Base-by-base conservation (phyloP, 108 stramenopile species). In the Cylindrotheca closterium region DNA sequence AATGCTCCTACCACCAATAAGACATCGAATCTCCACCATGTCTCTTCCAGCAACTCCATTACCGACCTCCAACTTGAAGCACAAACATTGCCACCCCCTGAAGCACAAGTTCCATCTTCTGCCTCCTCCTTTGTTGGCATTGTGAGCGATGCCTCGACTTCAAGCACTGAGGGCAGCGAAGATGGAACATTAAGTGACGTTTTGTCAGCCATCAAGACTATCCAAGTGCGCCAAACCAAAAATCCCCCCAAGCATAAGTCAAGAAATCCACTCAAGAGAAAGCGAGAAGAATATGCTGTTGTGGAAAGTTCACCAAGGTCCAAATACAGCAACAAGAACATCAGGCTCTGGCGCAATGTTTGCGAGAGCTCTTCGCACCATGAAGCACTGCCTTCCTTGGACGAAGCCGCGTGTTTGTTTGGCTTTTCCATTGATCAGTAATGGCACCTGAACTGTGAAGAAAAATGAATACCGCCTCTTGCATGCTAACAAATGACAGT, bases 341-440 rank as follows among this genome's bases (percentile, higher is more conserved):
- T 46, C 0, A 55, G 50, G n/a, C 54, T 53, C 25, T 79, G 73
- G 73, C 34, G 63, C 51, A 28, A 52, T 19, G 79, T 73, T 8
- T 79, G 79, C 49, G 30, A 47, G 3, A 29, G 23, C 18, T 68
- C 65, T 54, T 31, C 45, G 2, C 27, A 72, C 29, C 73, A 79
- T 58, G 70, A 84, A 17, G 57, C 55, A 31, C 70, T 88, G 2
- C 87, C 87, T 2, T 74, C 79, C 30, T 33, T 88, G 24, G 87
- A 88, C 48, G 87, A 88, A 31, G 87, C 87, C 49, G 78, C 84
- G 0, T 45, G 59, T 18, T 78, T 88, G 73, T 88, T 88, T 77
- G 87, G 87, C 8, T 88, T 49, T 58, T 42, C 37, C 37, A 42
- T 7, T 15, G 37, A 42, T 15, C 37, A 42, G 37, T 42, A 15